phyloP scores from a whole-genome alignment of 1,284 basidiomycete species.

The Naganishia albida region DNA sequence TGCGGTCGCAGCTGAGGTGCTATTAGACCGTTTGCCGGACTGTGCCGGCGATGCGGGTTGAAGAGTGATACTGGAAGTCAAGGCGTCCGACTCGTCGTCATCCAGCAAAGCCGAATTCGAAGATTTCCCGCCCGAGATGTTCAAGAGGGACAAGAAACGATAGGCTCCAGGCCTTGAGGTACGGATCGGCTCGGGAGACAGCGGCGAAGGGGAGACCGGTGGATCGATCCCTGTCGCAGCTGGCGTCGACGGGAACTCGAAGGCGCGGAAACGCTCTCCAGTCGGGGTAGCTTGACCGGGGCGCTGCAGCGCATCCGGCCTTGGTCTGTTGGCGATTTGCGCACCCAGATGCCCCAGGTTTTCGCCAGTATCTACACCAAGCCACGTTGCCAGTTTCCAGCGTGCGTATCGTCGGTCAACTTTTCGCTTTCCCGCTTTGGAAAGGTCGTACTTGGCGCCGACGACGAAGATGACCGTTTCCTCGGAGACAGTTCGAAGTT shows the following conservation, averaged over 20 bases:
- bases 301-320: not conserved
- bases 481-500: conserved; percentile 30
- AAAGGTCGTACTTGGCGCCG: conserved; percentile 33
- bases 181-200: conserved; percentile 2
- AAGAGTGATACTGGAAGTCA: conserved; percentile 20
- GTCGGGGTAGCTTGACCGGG: not conserved
- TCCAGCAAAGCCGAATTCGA: conserved; percentile 13
- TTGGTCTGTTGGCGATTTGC: not conserved
- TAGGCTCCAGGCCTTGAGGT: conserved; percentile 13
- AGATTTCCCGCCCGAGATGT: conserved; percentile 12
- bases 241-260: not conserved
- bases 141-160: conserved; percentile 32
- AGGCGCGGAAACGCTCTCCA: not conserved
- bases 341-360: conserved; percentile 1
- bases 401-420: conserved; percentile 31
- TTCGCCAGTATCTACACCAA: conserved; percentile 25
- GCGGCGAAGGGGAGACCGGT: not conserved
- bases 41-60: conserved; percentile 21
- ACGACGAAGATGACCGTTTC: conserved; percentile 34
- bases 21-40: conserved; percentile 26
- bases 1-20: conserved; percentile 25
- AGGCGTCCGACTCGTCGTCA: conserved; percentile 15
- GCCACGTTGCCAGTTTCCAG: conserved; percentile 30
- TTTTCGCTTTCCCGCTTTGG: conserved; percentile 25
- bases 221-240: not conserved